Percentiles rank a stretch among this genome's conserved stretches.
Evolutionary conservation across 75 land plant genomes (phyloP).

Genomic region (Cupressus sempervirens): DNA sequence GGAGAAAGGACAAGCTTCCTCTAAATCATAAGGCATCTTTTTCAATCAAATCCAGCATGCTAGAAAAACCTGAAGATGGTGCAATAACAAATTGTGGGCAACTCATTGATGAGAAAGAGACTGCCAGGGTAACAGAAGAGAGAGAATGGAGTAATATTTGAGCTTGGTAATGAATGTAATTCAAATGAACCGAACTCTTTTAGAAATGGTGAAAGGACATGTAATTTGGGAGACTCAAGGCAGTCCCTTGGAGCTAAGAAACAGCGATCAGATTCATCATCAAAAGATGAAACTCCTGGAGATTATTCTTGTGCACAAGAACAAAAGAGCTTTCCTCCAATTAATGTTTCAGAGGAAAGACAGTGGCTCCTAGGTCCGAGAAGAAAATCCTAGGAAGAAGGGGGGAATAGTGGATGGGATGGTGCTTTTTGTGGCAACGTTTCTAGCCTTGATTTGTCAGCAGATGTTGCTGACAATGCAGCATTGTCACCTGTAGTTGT

Average conservation of each 20-base stretch:
- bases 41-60: not conserved
- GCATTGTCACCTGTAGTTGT: no score
- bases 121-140: not conserved
- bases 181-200: not conserved
- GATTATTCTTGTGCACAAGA: not conserved
- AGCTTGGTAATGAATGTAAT: conserved; percentile 8
- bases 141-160: not conserved
- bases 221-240: not conserved
- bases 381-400: no score
- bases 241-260: not conserved
- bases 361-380: conserved; percentile 2
- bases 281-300: not conserved
- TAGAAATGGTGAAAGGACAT: conserved; percentile 6
- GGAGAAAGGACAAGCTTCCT: conserved; percentile 9
- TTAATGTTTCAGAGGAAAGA: conserved; percentile 5
- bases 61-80: not conserved
- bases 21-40: not conserved
- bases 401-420: no score
- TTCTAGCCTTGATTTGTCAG: no score
- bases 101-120: not conserved
- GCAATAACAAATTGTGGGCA: not conserved
- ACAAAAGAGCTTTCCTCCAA: not conserved
- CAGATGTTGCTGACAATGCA: no score
- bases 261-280: not conserved
- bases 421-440: no score